These are phyloP conservation scores for Backusella australiensis DNA, from an alignment of 192 early-diverging fungal genomes.

Conservation along the genomic window DNA sequence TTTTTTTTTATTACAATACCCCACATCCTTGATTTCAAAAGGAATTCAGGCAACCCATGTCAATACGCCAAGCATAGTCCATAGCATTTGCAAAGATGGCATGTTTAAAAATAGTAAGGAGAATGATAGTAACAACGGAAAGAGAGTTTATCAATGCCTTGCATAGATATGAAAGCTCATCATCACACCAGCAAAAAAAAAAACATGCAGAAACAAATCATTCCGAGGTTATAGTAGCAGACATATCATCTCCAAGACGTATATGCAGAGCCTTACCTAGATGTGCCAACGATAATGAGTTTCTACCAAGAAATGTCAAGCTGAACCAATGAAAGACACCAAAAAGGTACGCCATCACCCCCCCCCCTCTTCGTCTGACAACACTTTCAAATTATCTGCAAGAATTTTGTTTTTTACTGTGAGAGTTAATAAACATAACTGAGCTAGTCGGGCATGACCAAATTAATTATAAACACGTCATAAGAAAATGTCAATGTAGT, in stretches of 20 bases:
- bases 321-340: conserved; percentile 79
- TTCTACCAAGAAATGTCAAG: conserved; percentile 57
- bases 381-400: conserved; percentile 62
- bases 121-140: conserved; percentile 71
- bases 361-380: conserved; percentile 43
- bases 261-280: conserved; percentile 67
- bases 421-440: conserved; percentile 59
- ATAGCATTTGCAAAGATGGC: conserved; percentile 61
- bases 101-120: conserved; percentile 68
- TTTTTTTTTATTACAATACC: conserved; percentile 20
- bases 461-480: conserved; percentile 89
- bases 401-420: conserved; percentile 54
- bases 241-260: conserved; percentile 87
- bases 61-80: conserved; percentile 86
- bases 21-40: too few species aligned
- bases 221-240: conserved; percentile 82
- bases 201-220: conserved; percentile 60
- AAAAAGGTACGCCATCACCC: conserved; percentile 54
- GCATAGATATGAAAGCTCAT: conserved; percentile 63
- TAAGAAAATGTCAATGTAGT: conserved; percentile 69
- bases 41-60: conserved; percentile 36
- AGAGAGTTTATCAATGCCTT: conserved; percentile 72
- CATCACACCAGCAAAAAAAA: conserved; percentile 52
- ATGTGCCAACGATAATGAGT: too few species aligned
- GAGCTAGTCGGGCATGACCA: conserved; percentile 75